A percentile compares a stretch with the other conserved stretches of the same genome.
Conservation (phyloP, 768 basidiomycete species). For the Leccinum disarticulatum region DNA sequence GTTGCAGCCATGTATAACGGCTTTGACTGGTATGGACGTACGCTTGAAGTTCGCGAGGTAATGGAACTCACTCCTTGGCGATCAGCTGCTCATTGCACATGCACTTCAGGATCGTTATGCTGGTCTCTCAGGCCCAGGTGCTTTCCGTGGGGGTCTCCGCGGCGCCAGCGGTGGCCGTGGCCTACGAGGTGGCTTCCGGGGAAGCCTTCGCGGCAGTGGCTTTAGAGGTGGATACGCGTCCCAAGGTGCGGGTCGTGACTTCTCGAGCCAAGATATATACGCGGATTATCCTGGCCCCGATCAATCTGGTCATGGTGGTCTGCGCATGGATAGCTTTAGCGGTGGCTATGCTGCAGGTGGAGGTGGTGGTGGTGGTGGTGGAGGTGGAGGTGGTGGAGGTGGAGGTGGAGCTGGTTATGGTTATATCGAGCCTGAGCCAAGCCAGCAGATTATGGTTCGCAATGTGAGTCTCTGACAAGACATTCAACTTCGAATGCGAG, state of each 20-base stretch:
- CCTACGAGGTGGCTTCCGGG: conserved; percentile 20
- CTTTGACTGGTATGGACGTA: conserved; percentile 95
- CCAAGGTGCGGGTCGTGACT: conserved; percentile 56
- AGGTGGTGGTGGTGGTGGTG: conserved; percentile 22
- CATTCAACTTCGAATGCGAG: neutral
- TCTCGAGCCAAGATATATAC: conserved; percentile 87
- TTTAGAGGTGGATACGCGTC: conserved; percentile 58
- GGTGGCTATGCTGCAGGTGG: conserved; percentile 36
- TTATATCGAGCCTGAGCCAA: conserved; percentile 72
- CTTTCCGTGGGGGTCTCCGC: conserved; percentile 54
- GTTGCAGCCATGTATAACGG: conserved; percentile 89
- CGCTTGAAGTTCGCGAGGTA: conserved; percentile 94
- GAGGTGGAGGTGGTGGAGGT: conserved; percentile 32
- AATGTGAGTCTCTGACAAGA: conserved; percentile 67
- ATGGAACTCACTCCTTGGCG: conserved; percentile 10
- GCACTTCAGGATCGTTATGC: conserved; percentile 81
- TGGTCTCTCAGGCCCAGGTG: conserved; percentile 69
- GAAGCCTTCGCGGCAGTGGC: conserved; percentile 56
- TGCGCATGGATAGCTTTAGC: conserved; percentile 38
- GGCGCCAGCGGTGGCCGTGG: conserved; percentile 42
- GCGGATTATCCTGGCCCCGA: conserved; percentile 93
- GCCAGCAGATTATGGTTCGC: conserved; percentile 96
- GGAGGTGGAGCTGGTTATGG: conserved; percentile 40
- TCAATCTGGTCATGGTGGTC: conserved; percentile 42
- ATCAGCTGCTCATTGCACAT: neutral